Conservation (phyloP, 2,329 filamentous ascomycete genomes). For the Arthroderma sp. region DNA sequence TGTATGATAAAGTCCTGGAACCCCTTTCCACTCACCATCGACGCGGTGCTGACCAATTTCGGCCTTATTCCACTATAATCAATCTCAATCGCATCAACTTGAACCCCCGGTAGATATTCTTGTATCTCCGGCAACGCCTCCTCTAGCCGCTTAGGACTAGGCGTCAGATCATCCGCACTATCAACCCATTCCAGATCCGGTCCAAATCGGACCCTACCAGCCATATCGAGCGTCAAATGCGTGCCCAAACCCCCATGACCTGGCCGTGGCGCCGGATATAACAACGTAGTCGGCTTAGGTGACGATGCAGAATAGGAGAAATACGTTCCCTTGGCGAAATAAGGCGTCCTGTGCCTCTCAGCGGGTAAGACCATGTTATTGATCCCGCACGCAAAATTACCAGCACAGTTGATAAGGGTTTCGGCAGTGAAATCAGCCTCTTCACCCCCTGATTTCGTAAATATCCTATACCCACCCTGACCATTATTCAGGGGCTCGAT, state of each 20-base stretch:
- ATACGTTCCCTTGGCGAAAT: slow-evolving; percentile 91
- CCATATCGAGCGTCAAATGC: slow-evolving; percentile 82
- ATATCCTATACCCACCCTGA: slow-evolving; percentile 59
- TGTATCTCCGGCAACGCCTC: slow-evolving; percentile 62
- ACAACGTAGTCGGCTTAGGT: slow-evolving; percentile 56
- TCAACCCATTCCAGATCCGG: slow-evolving; percentile 93
- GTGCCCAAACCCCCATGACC: slow-evolving; percentile 83
- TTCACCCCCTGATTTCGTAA: slow-evolving; percentile 27
- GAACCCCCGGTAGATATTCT: slow-evolving; percentile 63
- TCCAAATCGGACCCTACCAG: slow-evolving; percentile 73
- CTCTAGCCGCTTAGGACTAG: slow-evolving; percentile 49
- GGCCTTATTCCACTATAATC: slow-evolving; percentile 90
- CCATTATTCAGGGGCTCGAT: slow-evolving; percentile 45
- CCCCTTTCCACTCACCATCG: slow-evolving; percentile 40
- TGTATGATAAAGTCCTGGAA: slow-evolving; percentile 78
- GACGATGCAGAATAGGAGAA: slow-evolving; percentile 61
- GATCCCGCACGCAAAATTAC: slow-evolving; percentile 60
- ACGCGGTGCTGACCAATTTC: slow-evolving; percentile 56
- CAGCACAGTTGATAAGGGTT: slow-evolving; percentile 73
- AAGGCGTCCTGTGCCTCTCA: slow-evolving; percentile 45
- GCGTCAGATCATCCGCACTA: slow-evolving; percentile 53
- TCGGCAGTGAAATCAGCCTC: slow-evolving; percentile 53
- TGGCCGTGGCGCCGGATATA: slow-evolving; percentile 77
- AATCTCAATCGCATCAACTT: slow-evolving; percentile 50
- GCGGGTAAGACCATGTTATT: slow-evolving; percentile 63